Evolutionary conservation across 306 rosid species (phyloP).

Genomic region (Medicago lupulina): DNA sequence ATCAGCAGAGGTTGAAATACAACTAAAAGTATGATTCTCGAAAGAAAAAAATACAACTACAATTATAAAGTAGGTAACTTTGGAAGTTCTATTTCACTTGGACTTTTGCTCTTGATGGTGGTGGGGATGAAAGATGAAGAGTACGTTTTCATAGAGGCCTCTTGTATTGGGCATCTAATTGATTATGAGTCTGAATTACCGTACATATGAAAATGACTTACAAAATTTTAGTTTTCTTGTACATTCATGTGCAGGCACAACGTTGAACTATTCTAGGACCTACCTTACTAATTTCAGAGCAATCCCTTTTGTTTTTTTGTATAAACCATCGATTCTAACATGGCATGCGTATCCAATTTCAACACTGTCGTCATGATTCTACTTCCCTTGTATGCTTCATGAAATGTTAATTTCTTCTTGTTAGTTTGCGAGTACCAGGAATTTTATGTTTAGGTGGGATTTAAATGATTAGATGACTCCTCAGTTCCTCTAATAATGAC

Average conservation of each 20-base stretch:
- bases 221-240: constrained; percentile 38
- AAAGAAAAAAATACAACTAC: constrained; percentile 40
- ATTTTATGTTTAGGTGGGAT: neutral
- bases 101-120: constrained; percentile 38
- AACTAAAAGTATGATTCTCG: constrained; percentile 43
- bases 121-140: constrained; percentile 39
- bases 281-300: neutral
- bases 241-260: constrained; percentile 47
- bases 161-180: constrained; percentile 42
- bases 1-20: neutral
- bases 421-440: neutral
- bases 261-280: neutral
- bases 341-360: constrained; percentile 32
- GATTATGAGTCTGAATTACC: constrained; percentile 44
- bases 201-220: constrained; percentile 48
- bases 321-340: constrained; percentile 26
- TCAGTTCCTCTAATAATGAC: neutral
- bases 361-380: neutral
- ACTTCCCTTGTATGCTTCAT: neutral
- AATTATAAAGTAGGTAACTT: constrained; percentile 45
- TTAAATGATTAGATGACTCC: neutral
- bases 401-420: neutral
- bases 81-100: constrained; percentile 41
- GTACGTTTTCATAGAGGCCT: constrained; percentile 40
- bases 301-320: neutral